These are phyloP conservation scores for Phytophthora sp. DNA, from an alignment of 352 stramenopile species.

Conservation along the genomic window DNA sequence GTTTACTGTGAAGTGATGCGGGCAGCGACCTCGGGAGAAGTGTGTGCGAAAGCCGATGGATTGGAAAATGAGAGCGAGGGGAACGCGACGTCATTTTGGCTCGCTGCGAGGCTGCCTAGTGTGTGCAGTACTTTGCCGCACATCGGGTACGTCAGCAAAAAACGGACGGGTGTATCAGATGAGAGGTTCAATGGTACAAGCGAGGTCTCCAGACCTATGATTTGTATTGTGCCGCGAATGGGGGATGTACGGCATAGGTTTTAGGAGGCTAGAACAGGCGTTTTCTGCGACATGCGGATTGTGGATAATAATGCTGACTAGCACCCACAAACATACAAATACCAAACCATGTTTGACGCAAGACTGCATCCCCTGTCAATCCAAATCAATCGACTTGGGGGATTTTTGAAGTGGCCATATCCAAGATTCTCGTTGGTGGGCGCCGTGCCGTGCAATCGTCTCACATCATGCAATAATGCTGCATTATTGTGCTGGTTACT, in stretches of 20 bases:
- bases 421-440: slow-evolving; percentile 23
- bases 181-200: slow-evolving; percentile 6
- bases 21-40: not conserved
- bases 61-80: slow-evolving; percentile 36
- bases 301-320: not conserved
- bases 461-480: not conserved
- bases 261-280: too few species aligned
- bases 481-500: too few species aligned
- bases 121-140: slow-evolving; percentile 3
- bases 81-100: slow-evolving; percentile 18
- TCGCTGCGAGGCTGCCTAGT: slow-evolving; percentile 18
- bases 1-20: slow-evolving; percentile 2
- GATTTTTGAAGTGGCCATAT: slow-evolving; percentile 29
- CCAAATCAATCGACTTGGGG: slow-evolving; percentile 19
- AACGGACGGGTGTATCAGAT: slow-evolving; percentile 15
- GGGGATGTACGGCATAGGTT: slow-evolving; percentile 12
- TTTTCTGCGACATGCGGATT: slow-evolving; percentile 25
- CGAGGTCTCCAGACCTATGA: not conserved
- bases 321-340: slow-evolving; percentile 4
- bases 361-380: slow-evolving; percentile 8
- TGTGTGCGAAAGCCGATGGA: slow-evolving; percentile 10
- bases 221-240: not conserved
- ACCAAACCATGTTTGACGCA: not conserved
- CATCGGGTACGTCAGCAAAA: not conserved
- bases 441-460: slow-evolving; percentile 19